phyloP scores from a whole-genome alignment of 192 early-diverging fungal species.

The Powellomyces hirtus region DNA sequence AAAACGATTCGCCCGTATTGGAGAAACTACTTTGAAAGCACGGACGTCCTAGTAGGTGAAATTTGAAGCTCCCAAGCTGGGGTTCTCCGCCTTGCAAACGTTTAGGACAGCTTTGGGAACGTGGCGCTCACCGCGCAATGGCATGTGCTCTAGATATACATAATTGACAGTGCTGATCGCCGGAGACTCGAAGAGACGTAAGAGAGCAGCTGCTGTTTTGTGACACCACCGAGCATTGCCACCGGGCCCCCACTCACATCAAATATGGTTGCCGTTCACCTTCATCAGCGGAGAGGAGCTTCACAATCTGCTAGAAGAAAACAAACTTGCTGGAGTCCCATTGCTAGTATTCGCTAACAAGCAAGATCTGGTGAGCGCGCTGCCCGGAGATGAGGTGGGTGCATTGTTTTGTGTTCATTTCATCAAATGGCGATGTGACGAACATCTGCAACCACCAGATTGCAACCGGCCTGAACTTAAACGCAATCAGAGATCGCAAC shows the following conservation, averaged over 20 bases:
- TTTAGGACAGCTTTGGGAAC: no score
- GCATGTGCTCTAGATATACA: constrained; percentile 72
- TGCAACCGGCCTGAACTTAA: constrained; percentile 52
- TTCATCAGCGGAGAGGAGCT: constrained; percentile 64
- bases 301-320: constrained; percentile 75
- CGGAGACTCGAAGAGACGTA: constrained; percentile 76
- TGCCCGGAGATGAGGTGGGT: constrained; percentile 52
- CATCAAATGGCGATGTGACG: background rate
- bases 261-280: background rate
- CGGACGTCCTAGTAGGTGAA: constrained; percentile 48
- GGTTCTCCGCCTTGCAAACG: no score
- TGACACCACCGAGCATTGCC: no score
- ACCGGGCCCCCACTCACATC: constrained; percentile 8
- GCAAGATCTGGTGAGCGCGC: constrained; percentile 76
- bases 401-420: background rate
- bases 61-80: background rate
- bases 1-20: constrained; percentile 57
- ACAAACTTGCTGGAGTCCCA: constrained; percentile 85
- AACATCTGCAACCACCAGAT: constrained; percentile 49
- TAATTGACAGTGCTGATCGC: constrained; percentile 91
- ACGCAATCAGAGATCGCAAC: constrained; percentile 53
- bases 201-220: no score
- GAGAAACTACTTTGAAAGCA: constrained; percentile 63
- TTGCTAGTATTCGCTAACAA: constrained; percentile 97
- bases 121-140: no score